Evolutionary conservation across 139 green algal species (phyloP).

Genomic region (Picochlorum sp.): DNA sequence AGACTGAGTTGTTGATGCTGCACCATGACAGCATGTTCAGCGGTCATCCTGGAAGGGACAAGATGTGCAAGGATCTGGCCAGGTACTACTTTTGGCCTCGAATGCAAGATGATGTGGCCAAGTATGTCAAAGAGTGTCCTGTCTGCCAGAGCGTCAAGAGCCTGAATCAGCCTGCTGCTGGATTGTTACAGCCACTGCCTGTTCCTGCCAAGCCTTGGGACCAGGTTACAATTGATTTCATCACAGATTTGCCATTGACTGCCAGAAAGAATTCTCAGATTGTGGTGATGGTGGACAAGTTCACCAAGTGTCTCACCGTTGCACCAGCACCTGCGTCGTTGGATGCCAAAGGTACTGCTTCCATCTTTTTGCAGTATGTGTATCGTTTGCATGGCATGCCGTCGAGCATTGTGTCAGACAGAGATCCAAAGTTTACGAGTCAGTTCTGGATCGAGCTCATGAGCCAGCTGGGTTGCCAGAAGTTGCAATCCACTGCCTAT

Average conservation of each 20-base stretch:
- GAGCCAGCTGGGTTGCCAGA: not conserved
- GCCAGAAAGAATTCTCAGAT: no score
- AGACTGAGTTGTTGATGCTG: not conserved
- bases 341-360: no score
- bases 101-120: not conserved
- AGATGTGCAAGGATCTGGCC: not conserved
- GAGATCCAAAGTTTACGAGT: not conserved
- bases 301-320: no score
- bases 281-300: no score
- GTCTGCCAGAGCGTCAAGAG: not conserved
- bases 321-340: no score
- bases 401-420: no score
- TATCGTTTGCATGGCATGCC: no score
- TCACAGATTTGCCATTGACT: no score
- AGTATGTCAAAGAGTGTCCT: not conserved
- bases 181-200: constrained; percentile 20
- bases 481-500: constrained; percentile 14
- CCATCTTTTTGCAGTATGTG: no score
- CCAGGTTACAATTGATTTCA: no score
- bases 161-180: not conserved
- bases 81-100: not conserved
- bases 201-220: constrained; percentile 30
- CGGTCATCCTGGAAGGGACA: no score
- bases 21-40: no score
- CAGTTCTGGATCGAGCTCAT: constrained; percentile 21